A percentile compares a stretch with the other conserved stretches of the same genome.
Evolutionary conservation across 2,329 filamentous ascomycete species (phyloP).

Genomic region (Sclerotinia sclerotiorum): DNA sequence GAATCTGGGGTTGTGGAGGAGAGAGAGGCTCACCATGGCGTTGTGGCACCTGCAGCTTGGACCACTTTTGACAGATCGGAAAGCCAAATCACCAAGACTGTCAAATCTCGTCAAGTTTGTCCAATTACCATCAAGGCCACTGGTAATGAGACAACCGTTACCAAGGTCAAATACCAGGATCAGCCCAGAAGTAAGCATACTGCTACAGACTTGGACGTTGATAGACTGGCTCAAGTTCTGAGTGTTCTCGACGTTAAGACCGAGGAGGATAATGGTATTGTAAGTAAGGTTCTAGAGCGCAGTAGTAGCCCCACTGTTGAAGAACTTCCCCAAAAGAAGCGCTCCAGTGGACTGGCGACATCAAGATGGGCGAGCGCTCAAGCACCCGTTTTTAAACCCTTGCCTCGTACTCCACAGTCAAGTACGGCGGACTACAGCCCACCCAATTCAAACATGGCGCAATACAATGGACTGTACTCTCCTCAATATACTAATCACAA

Average conservation of each 20-base stretch:
- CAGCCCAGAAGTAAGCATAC: neutral
- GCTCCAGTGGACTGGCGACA: neutral
- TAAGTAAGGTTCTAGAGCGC: neutral
- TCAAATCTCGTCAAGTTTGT: neutral
- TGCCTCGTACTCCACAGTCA: neutral
- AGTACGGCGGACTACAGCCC: neutral
- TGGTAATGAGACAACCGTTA: neutral
- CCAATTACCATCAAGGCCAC: too few relatives aligned
- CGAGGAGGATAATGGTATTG: neutral
- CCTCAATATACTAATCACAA: neutral
- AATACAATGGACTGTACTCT: neutral
- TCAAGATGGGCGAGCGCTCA: constrained; percentile 20
- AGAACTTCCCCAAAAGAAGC: constrained; percentile 15
- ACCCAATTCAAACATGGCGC: neutral
- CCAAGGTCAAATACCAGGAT: neutral
- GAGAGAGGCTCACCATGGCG: neutral
- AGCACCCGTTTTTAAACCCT: neutral
- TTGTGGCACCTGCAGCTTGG: neutral
- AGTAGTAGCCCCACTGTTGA: constrained; percentile 15
- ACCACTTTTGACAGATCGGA: neutral
- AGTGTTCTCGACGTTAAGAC: constrained; percentile 5
- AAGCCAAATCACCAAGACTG: neutral
- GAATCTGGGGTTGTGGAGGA: neutral
- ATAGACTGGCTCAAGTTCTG: neutral
- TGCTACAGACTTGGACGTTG: constrained; percentile 3